Base-by-base conservation (phyloP, 2,329 filamentous ascomycete genomes). In the Stagonosporopsis cucurbitacearum region DNA sequence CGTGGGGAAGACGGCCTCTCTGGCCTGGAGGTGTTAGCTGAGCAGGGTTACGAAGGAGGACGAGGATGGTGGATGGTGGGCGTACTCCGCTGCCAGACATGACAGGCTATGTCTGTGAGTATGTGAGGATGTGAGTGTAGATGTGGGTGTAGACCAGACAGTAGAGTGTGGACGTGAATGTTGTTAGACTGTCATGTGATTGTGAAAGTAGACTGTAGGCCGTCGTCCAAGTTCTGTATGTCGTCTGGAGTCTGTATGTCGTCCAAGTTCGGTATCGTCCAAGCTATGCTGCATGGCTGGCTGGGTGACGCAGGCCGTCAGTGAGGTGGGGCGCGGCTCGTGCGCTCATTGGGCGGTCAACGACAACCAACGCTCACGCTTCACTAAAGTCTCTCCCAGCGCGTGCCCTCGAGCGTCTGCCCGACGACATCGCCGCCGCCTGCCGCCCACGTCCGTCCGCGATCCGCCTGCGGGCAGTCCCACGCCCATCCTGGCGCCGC, bases 1-100 rank as follows among this genome's bases (percentile, higher is more conserved):
- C 75, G 95, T 99, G 71, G 95, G 91, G 80, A 99, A 99, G 80
- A 99, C 94, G 73, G 93, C 85, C 81, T 99, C 95, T 77, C 95
- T 88, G 77, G 94, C 92, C 93, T 96, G 77, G 50, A 44, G 46
- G 60, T 60, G 63, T 71, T 56, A 69, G 66, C 59, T 17, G 32
- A 20, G 20, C 13, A 30, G n/a, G n/a, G n/a, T n/a, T 19, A 19
- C 33, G 17, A 15, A 13, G 39, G 20, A 15, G n/a, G 2, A 19
- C 13, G n/a, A 33, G 30, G 11, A 39, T 2, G 25, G 6, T 2
- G 8, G 39, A 23, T 41, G 15, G 17, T 41, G 25, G 15, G 47
- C 79, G 47, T 78, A 84, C 82, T 70, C 71, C 78, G 69, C 81
- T 80, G 74, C 82, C 82, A 61, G 82, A 84, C 82, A 84, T 84